phyloP scores from a whole-genome alignment of 1,139 yeast genomes.

The Scheffersomyces titani region DNA sequence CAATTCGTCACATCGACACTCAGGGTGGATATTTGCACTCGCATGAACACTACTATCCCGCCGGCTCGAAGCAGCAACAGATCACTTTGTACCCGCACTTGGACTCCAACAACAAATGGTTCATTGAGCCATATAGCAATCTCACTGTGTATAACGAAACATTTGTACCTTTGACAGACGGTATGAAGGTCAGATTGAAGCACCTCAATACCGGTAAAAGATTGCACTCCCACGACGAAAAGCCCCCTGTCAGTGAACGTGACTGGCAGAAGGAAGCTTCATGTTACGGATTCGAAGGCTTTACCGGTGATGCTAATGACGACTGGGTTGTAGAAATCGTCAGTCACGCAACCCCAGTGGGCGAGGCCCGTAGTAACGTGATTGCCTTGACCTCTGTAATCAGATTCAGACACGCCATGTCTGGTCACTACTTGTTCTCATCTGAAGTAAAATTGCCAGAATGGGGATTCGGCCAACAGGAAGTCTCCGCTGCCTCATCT shows the following conservation, averaged over 20 bases:
- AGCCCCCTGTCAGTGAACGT: constrained; percentile 87
- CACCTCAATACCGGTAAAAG: constrained; percentile 75
- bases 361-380: constrained; percentile 61
- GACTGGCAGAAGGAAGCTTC: constrained; percentile 98
- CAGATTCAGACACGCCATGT: constrained; percentile 85
- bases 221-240: constrained; percentile 93
- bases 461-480: constrained; percentile 98
- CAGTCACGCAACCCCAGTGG: constrained; percentile 53
- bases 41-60: constrained; percentile 79
- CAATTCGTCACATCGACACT: constrained; percentile 81
- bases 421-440: constrained; percentile 88
- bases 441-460: constrained; percentile 84
- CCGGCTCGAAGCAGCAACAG: constrained; percentile 96
- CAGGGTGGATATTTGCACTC: constrained; percentile 96
- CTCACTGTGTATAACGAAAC: constrained; percentile 50
- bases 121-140: constrained; percentile 63
- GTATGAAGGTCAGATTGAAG: constrained; percentile 75
- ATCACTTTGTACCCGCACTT: constrained; percentile 90
- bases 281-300: constrained; percentile 89
- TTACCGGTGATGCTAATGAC: constrained; percentile 93
- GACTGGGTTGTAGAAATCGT: constrained; percentile 91
- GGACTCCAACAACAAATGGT: constrained; percentile 87
- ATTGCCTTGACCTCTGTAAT: constrained; percentile 83
- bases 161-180: constrained; percentile 70
- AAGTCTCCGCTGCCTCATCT: constrained; percentile 86